Base-by-base conservation (phyloP, 2,329 filamentous ascomycete species). In the Penicillium sp. region DNA sequence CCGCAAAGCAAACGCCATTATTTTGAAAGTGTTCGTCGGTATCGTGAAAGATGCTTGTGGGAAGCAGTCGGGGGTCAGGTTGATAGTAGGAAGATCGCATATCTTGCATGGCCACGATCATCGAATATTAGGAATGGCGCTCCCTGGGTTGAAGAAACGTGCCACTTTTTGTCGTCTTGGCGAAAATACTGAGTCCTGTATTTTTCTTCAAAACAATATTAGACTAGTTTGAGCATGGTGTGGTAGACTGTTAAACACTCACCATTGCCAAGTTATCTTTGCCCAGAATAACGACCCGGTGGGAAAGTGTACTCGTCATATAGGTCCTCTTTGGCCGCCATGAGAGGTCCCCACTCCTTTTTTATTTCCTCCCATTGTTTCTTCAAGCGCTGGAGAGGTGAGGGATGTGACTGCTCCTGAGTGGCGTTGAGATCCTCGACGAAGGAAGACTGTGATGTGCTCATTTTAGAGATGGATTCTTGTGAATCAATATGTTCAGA, bases 271-370 rank as follows among this genome's bases (percentile, higher is more conserved):
- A 29, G 25, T n/a, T 53, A 38, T 40, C 49, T 61, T 41, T 67
- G 63, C 2, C 65, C 63, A 3, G 58, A 61, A 54, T 59, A 63
- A 33, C 60, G 58, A 17, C 62, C 58, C 12, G 56, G 48, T 42
- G 62, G 58, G 52, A 67, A 67, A 29, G 63, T 66, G 47, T 67
- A 66, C 17, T 65, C 60, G 25, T 65, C 63, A n/a, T 66, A 42
- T n/a, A 60, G 43, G 23, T 52, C 38, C 19, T 61, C 57, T 41
- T 62, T 67, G 15, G 65, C 65, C 10, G 59, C 57, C 61, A 67
- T 62, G 17, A 63, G 54, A 15, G 62, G 62, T 8, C 58, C 61
- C 62, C 62, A 64, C 25, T 60, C 57, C 37, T 62, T 58, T 38
- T 60, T 55, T 6, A 61, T 37, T 1, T 33, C 29, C 9, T 47